A percentile compares a stretch with the other conserved stretches of the same genome.
Conservation (phyloP, 495 filamentous ascomycete species). For the Penicillium maclennaniae region DNA sequence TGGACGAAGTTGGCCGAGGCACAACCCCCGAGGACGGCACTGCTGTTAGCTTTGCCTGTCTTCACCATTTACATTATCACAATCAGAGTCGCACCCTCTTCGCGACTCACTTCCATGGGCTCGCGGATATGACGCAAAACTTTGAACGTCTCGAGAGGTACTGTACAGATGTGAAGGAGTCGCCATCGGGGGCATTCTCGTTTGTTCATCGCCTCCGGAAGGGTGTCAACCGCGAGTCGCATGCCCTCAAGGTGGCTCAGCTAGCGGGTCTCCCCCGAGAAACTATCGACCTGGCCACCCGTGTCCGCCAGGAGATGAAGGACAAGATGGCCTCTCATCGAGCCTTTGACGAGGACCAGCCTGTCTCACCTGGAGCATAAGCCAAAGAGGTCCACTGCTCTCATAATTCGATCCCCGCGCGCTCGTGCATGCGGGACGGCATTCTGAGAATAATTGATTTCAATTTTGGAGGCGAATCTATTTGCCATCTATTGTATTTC, state of each 20-base stretch:
- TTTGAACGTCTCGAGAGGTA: constrained; percentile 70
- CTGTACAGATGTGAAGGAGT: constrained; percentile 86
- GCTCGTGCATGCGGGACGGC: too few species aligned
- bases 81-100: constrained; percentile 82
- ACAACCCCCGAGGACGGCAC: constrained; percentile 89
- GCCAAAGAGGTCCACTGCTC: neutral
- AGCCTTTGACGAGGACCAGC: neutral
- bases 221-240: constrained; percentile 81
- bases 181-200: constrained; percentile 60
- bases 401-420: neutral
- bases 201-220: constrained; percentile 77
- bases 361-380: neutral
- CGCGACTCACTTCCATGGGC: constrained; percentile 87
- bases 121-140: constrained; percentile 71
- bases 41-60: constrained; percentile 82
- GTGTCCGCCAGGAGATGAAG: constrained; percentile 25
- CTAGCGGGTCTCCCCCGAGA: constrained; percentile 70
- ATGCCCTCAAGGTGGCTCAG: constrained; percentile 88
- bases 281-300: constrained; percentile 53
- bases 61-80: constrained; percentile 72
- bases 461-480: neutral
- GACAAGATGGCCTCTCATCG: neutral
- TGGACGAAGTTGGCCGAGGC: constrained; percentile 95
- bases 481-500: neutral
- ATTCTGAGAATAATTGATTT: neutral